Evolutionary conservation across 108 stramenopile genomes (phyloP).

Genomic region (Poteriospumella lacustris): DNA sequence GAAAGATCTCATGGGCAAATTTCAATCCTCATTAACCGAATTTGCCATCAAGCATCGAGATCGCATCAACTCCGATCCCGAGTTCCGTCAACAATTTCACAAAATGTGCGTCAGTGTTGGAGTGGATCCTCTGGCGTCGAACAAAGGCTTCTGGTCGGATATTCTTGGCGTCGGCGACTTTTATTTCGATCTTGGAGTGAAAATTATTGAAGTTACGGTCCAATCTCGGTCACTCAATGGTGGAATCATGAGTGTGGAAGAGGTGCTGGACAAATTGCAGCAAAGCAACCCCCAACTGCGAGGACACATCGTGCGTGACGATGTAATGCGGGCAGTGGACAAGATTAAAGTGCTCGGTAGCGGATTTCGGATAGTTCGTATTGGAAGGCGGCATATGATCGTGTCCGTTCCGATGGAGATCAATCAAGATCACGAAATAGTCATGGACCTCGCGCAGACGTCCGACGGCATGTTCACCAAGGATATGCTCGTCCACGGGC

Average conservation of each 20-base stretch:
- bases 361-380: background rate
- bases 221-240: conserved; percentile 76
- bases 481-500: background rate
- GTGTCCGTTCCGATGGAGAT: conserved; percentile 19
- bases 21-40: conserved; percentile 46
- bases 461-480: background rate
- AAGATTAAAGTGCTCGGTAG: background rate
- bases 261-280: conserved; percentile 11
- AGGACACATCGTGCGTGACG: background rate
- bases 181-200: conserved; percentile 96
- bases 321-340: conserved; percentile 17
- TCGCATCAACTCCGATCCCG: conserved; percentile 73
- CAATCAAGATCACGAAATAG: background rate
- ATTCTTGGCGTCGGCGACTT: conserved; percentile 78
- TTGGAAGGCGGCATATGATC: background rate
- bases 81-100: conserved; percentile 86
- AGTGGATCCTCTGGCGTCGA: conserved; percentile 64
- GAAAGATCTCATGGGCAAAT: conserved; percentile 36
- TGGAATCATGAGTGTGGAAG: conserved; percentile 70
- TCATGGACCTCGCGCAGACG: background rate
- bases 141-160: conserved; percentile 64
- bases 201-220: conserved; percentile 79
- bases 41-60: conserved; percentile 86
- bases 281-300: background rate
- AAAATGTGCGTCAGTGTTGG: conserved; percentile 80